Base-by-base conservation (phyloP, 345 rosid species). In the Syzygium aqueum region DNA sequence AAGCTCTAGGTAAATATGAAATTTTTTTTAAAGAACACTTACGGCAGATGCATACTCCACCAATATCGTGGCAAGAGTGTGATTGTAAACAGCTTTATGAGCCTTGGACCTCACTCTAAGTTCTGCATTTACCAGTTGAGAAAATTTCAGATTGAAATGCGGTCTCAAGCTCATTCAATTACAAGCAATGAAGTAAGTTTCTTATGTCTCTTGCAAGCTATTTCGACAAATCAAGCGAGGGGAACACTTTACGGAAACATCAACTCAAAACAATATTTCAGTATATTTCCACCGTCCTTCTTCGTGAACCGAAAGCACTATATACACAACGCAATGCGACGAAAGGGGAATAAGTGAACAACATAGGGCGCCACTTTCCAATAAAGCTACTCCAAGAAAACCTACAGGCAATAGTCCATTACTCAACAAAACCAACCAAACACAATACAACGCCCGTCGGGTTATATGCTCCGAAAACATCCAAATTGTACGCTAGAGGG, bases 21-120 rank as follows among this genome's bases (percentile, higher is more conserved):
- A 5, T 23, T 51, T 2, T 59, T 53, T 43, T n/a, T 27, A 25
- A 46, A 50, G 16, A 14, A 27, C 77, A 91, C 98, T 91, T 93
- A 97, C 98, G 23, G 99, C 99, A 78, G 99, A 96, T 67, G 98
- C 96, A 90, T 97, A 97, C 89, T 97, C 96, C 88, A 96, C 99
- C 89, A 96, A 90, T 85, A 95, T 95, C 15, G 88, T 89, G 85
- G 98, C 96, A 84, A 95, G 98, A 10, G 99, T 95, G 90, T 94
- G 98, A 91, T 97, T 97, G 93, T 95, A 97, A 83, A 37, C 30
- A 56, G 90, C 73, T 89, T 86, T 86, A 50, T 91, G 91, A 40
- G 49, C 53, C 89, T 51, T 86, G 59, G 87, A 89, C 91, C 91
- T 93, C 67, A 91, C 86, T 88, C 86, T 90, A 27, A 97, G 89